Evolutionary conservation across 495 filamentous ascomycete genomes (phyloP), one percentile per base, ranked within the genome.

Genomic region (Margaritispora aquatica): DNA sequence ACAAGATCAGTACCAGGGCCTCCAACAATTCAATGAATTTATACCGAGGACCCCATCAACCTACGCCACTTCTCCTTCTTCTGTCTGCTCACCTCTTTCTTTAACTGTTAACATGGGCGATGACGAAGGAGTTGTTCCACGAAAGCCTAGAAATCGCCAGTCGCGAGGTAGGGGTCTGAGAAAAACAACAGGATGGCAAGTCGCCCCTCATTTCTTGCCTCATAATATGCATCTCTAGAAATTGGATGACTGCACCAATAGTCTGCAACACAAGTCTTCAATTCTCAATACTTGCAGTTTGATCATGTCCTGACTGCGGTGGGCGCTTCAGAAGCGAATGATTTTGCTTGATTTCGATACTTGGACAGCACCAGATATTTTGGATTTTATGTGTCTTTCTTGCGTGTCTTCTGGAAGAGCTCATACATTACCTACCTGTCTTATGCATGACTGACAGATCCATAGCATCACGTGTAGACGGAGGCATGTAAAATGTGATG

Each of bases 401-500:
- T 15, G 38, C 38, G 38, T n/a, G n/a, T n/a, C n/a, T n/a, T n/a
- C n/a, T n/a, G n/a, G n/a, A n/a, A n/a, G n/a, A n/a, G n/a, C n/a
- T n/a, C n/a, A n/a, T 11, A 24, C 5, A 24, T 5, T 50, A 24
- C 47, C 21, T n/a, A 47, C 44, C 21, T 47, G 21, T 47, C 44
- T 47, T 8, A 44, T n/a, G 29, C 29, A 34, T 34, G 29, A 34
- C 29, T 34, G 29, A 34, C 29, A 34, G 15, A n/a, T 44, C 26
- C 26, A 23, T 34, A 57, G 55, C 23, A 48, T 57, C 22, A 57
- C 55, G 55, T 57, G 55, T 34, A 22, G 55, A 8, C 19, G 26
- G 17, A 2, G 55, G 5, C 55, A 57, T 57, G 38, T 57, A 9
- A 48, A 49, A 22, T 57, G 55, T 57, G 55, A 57, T 22, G 55